phyloP scores from a whole-genome alignment of 345 rosid species.

The Eutrema heterophyllum region DNA sequence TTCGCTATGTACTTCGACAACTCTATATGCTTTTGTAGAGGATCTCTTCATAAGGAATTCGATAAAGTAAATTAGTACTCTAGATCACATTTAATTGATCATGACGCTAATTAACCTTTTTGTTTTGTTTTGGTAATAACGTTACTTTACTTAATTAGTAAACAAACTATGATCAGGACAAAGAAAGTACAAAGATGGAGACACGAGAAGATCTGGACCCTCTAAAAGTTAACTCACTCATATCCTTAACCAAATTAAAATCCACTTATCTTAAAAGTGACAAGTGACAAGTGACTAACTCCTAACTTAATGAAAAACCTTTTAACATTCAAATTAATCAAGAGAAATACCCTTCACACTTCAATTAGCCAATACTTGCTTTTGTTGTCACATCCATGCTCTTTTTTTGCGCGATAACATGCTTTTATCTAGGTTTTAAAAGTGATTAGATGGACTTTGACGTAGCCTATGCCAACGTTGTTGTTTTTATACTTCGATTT shows the following conservation, averaged over 20 bases:
- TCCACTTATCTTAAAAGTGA: slow-evolving; percentile 15
- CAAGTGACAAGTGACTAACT: slow-evolving; percentile 14
- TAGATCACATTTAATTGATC: not conserved
- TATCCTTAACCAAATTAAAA: not conserved
- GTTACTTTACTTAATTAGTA: not conserved
- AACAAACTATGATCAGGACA: slow-evolving; percentile 1
- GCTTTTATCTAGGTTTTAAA: not conserved
- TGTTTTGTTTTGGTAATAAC: not conserved
- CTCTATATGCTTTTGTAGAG: slow-evolving; percentile 1
- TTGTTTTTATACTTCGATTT: not conserved
- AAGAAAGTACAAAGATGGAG: slow-evolving; percentile 23
- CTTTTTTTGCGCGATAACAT: not conserved
- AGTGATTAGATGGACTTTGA: slow-evolving; percentile 11
- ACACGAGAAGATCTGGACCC: slow-evolving; percentile 15
- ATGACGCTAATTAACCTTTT: not conserved
- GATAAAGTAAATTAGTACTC: not conserved
- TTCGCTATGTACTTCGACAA: slow-evolving; percentile 1
- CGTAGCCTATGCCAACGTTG: not conserved
- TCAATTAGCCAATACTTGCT: slow-evolving; percentile 7
- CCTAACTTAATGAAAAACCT: not conserved
- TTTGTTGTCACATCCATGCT: slow-evolving; percentile 1
- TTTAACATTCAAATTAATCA: slow-evolving; percentile 2
- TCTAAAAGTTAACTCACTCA: slow-evolving; percentile 6
- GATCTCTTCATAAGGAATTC: not conserved
- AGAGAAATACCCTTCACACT: not conserved